These are phyloP conservation scores for Rhododendron molle DNA, from an alignment of 148 eudicot species.

Conservation along the genomic window DNA sequence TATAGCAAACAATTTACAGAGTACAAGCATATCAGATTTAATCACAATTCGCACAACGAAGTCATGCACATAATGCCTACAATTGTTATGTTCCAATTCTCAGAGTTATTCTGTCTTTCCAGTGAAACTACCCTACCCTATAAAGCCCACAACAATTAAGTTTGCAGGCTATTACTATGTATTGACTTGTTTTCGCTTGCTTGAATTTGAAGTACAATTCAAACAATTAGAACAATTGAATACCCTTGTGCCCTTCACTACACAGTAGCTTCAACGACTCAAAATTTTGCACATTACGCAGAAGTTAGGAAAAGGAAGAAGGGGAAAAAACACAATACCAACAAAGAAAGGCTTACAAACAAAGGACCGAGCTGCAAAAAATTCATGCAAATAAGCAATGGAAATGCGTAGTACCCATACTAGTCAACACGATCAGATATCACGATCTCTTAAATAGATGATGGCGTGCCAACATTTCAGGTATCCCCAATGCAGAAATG, in stretches of 20 bases:
- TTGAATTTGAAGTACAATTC: background rate
- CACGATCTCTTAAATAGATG: slow-evolving; percentile 64
- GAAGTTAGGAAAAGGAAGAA: background rate
- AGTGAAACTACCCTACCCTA: background rate
- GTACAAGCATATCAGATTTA: background rate
- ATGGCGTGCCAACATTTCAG: slow-evolving; percentile 59
- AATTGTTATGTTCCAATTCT: background rate
- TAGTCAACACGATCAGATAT: slow-evolving; percentile 30
- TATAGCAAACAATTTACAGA: background rate
- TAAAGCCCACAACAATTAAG: background rate
- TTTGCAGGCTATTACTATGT: background rate
- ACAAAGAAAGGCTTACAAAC: background rate
- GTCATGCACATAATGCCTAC: background rate
- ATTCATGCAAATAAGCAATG: background rate
- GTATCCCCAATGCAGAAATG: slow-evolving; percentile 53
- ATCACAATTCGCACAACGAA: background rate
- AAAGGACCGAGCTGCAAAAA: background rate
- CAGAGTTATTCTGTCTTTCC: background rate
- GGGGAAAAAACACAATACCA: background rate
- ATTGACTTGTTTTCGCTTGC: background rate
- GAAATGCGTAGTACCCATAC: slow-evolving; percentile 28
- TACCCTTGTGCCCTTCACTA: background rate
- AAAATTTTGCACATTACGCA: background rate
- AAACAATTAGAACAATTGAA: background rate
- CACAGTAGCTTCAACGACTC: background rate